These are phyloP conservation scores for Aureobasidium sp. DNA, from an alignment of 2,329 filamentous ascomycete genomes.

Conservation along the genomic window DNA sequence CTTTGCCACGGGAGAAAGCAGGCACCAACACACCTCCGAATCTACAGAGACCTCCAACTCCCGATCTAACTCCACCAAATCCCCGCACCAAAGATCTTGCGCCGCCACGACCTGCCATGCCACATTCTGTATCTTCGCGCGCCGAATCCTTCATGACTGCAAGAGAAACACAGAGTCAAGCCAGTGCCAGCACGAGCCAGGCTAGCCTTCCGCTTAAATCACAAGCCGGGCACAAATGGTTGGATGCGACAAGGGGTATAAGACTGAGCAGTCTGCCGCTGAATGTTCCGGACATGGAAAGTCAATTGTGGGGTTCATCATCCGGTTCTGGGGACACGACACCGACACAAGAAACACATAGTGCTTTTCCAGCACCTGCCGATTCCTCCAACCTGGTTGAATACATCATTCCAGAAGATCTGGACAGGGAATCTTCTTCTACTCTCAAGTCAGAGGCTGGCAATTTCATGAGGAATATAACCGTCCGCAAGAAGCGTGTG, in stretches of 20 bases:
- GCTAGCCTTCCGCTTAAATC: neutral
- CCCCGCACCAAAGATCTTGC: constrained; percentile 16
- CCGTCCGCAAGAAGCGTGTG: constrained; percentile 30
- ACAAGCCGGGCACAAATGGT: neutral
- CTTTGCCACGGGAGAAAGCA: constrained; percentile 32
- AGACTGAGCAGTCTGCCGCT: neutral
- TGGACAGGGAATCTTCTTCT: neutral
- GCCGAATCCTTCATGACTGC: constrained; percentile 42
- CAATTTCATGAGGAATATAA: constrained; percentile 31
- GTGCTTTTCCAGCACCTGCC: neutral
- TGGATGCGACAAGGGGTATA: constrained; percentile 14
- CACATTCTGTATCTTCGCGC: constrained; percentile 30
- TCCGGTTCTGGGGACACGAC: constrained; percentile 2
- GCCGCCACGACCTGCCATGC: constrained; percentile 19
- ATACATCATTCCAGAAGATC: neutral
- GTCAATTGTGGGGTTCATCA: neutral
- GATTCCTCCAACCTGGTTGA: neutral
- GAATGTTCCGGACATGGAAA: neutral
- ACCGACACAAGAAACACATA: constrained; percentile 2
- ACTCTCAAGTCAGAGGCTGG: neutral
- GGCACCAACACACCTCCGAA: constrained; percentile 35
- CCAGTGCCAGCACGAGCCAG: constrained; percentile 25
- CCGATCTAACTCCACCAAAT: constrained; percentile 28
- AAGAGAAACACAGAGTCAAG: constrained; percentile 32
- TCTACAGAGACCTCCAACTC: constrained; percentile 29